These are phyloP conservation scores for Penicillium bovifimosum DNA, from an alignment of 495 filamentous ascomycete species.

Conservation along the genomic window DNA sequence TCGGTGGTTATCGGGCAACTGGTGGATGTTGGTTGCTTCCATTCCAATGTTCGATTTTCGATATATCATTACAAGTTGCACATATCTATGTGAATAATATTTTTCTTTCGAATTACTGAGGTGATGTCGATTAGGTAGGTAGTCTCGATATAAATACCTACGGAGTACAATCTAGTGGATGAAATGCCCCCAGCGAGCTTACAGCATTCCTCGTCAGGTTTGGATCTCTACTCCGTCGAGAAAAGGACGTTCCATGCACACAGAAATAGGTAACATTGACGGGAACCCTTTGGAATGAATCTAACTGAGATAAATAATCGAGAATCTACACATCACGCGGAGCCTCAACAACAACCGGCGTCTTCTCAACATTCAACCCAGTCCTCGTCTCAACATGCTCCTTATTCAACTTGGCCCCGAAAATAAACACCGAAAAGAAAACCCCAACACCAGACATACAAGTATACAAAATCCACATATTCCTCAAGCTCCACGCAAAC, in stretches of 20 bases:
- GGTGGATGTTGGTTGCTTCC: neutral
- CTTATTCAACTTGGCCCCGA: conserved; percentile 43
- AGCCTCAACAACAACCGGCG: conserved; percentile 2
- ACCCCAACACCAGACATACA: conserved; percentile 46
- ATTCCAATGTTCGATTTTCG: neutral
- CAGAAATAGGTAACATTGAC: too few relatives aligned
- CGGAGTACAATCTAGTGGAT: too few relatives aligned
- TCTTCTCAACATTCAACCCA: conserved; percentile 29
- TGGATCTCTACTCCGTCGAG: too few relatives aligned
- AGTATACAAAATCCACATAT: conserved; percentile 60
- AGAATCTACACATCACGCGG: neutral
- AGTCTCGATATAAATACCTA: neutral
- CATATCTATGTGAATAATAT: neutral
- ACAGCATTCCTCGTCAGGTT: too few relatives aligned
- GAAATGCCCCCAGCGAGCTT: too few relatives aligned
- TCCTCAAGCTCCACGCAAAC: conserved; percentile 54
- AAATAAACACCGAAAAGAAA: conserved; percentile 50
- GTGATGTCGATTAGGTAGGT: neutral
- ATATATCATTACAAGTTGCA: neutral
- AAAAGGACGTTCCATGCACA: neutral
- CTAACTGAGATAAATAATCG: too few relatives aligned
- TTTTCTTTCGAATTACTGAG: too few relatives aligned
- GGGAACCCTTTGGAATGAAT: too few relatives aligned
- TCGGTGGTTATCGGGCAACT: neutral
- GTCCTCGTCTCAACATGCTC: conserved; percentile 60